These are phyloP conservation scores for Elongisporangium senticosum DNA, from an alignment of 352 stramenopile species.

Conservation along the genomic window DNA sequence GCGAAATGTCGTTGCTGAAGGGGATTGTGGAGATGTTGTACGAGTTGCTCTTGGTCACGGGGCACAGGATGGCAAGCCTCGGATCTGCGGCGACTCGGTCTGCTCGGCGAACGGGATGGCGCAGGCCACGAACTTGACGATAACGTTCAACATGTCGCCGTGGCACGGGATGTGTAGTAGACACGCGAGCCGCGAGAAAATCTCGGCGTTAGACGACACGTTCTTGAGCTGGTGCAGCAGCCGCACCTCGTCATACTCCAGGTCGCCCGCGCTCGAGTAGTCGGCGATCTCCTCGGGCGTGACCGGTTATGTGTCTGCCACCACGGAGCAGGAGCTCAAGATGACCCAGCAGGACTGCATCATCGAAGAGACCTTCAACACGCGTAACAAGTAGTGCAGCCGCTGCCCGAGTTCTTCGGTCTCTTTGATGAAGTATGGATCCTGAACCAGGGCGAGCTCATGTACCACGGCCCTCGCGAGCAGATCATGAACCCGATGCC, in stretches of 20 bases:
- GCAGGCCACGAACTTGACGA: constrained; percentile 65
- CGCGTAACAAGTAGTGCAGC: constrained; percentile 99
- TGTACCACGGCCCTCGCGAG: no score
- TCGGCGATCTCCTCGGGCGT: constrained; percentile 38
- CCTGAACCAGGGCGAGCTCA: no score
- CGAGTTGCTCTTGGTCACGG: constrained; percentile 82
- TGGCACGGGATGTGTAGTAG: constrained; percentile 70
- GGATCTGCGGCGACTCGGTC: constrained; percentile 77
- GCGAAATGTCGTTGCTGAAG: constrained; percentile 50
- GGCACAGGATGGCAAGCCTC: constrained; percentile 68
- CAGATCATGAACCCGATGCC: no score
- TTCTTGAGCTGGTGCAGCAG: constrained; percentile 54
- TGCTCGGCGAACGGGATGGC: constrained; percentile 78
- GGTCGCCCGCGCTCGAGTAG: constrained; percentile 46
- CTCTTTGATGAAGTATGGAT: no score
- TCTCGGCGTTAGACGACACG: constrained; percentile 50
- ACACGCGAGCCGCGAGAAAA: constrained; percentile 54
- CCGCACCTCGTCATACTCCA: constrained; percentile 63
- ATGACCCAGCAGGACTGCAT: constrained; percentile 96
- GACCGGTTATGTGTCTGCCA: constrained; percentile 50
- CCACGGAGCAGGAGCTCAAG: constrained; percentile 89
- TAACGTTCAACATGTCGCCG: constrained; percentile 71
- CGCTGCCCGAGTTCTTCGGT: no score
- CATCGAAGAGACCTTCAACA: constrained; percentile 97
- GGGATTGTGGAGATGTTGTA: constrained; percentile 81